Percentiles rank a stretch among this genome's conserved stretches.
Evolutionary conservation across 257 asterid species (phyloP).

Genomic region (Apocynum venetum): DNA sequence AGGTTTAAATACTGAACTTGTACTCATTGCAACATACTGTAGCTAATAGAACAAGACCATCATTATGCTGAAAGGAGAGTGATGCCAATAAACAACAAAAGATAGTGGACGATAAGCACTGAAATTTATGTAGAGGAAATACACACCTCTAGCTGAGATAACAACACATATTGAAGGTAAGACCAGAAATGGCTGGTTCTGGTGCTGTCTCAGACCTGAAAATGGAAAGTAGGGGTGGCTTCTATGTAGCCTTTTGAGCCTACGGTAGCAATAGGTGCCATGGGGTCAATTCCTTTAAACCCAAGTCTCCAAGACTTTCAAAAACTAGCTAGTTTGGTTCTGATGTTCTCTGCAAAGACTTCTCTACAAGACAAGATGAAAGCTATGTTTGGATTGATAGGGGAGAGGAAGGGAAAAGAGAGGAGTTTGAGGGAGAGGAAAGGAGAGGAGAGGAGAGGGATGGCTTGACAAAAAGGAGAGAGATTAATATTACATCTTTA

Average conservation of each 20-base stretch:
- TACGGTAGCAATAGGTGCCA: neutral
- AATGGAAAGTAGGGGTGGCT: neutral
- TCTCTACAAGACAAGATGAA: neutral
- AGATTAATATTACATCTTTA: too few species aligned
- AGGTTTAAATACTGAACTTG: constrained; percentile 43
- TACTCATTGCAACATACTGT: constrained; percentile 12
- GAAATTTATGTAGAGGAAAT: neutral
- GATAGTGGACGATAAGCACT: neutral
- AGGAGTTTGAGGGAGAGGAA: too few species aligned
- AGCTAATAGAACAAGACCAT: constrained; percentile 2
- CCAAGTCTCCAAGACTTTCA: neutral
- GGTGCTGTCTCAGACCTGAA: neutral
- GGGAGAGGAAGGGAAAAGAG: too few species aligned
- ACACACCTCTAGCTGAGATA: neutral
- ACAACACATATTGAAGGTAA: neutral
- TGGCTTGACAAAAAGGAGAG: too few species aligned
- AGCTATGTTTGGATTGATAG: too few species aligned
- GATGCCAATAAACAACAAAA: neutral
- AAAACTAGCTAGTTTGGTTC: neutral
- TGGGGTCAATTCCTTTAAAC: neutral
- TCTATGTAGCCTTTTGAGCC: neutral
- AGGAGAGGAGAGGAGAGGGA: too few species aligned
- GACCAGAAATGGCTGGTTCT: neutral
- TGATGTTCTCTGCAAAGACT: neutral
- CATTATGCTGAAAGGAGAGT: neutral